These are phyloP conservation scores for Ceratocystis smalleyi DNA, from an alignment of 2,329 filamentous ascomycete genomes.

Conservation along the genomic window DNA sequence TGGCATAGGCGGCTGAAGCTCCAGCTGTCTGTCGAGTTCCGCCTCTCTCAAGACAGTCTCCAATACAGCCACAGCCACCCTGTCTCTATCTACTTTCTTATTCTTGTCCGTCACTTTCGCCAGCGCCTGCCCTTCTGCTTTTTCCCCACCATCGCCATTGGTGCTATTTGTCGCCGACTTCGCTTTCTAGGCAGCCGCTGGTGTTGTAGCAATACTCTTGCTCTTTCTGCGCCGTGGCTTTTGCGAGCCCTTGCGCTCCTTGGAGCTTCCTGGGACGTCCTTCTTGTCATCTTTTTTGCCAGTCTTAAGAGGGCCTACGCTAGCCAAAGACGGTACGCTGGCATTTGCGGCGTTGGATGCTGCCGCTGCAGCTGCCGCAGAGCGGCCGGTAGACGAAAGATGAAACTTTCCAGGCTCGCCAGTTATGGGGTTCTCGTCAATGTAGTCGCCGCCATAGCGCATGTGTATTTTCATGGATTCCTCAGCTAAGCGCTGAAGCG, in stretches of 20 bases:
- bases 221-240: constrained; percentile 29
- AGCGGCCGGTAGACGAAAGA: constrained; percentile 41
- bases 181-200: constrained; percentile 7
- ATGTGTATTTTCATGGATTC: constrained; percentile 43
- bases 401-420: constrained; percentile 51
- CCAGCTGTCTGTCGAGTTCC: background rate
- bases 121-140: background rate
- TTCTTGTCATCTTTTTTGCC: background rate
- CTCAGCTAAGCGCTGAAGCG: constrained; percentile 36
- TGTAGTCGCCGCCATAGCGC: constrained; percentile 46
- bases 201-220: constrained; percentile 20
- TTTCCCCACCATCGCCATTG: background rate
- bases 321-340: background rate
- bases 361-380: constrained; percentile 8
- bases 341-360: background rate
- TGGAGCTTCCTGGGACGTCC: constrained; percentile 18
- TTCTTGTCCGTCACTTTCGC: background rate
- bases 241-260: constrained; percentile 24
- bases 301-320: background rate
- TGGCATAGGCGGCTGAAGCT: background rate
- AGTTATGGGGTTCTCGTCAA: constrained; percentile 53
- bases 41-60: background rate
- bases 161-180: background rate
- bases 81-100: background rate
- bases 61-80: background rate